Percentiles rank a stretch among this genome's conserved stretches.
These are phyloP conservation scores for Eucalyptus shirleyi DNA, from an alignment of 345 rosid species.

Conservation along the genomic window DNA sequence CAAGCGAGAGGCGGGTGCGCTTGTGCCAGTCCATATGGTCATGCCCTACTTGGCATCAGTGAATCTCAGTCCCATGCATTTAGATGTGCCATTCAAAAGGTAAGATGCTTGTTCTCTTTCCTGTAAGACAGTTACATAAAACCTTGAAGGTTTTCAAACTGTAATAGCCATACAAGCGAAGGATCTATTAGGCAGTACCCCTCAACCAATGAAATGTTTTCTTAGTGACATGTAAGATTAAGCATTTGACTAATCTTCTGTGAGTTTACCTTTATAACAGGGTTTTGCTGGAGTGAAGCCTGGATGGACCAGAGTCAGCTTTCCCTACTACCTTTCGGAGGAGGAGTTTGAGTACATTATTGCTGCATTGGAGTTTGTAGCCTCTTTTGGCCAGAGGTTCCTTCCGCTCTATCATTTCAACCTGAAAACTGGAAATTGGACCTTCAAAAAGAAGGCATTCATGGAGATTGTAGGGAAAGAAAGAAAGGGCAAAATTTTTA, in stretches of 20 bases:
- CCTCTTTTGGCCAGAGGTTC: conserved; percentile 36
- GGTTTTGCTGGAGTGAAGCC: conserved; percentile 39
- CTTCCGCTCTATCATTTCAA: conserved; percentile 32
- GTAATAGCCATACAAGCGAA: background rate
- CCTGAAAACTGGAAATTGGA: conserved; percentile 32
- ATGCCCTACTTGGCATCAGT: conserved; percentile 19
- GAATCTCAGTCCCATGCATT: conserved; percentile 8
- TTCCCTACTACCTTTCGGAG: conserved; percentile 48
- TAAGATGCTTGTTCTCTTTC: background rate
- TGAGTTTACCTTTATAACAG: conserved; percentile 1
- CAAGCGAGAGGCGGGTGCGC: conserved; percentile 61
- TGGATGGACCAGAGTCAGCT: conserved; percentile 61
- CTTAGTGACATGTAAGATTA: background rate
- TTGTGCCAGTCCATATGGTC: conserved; percentile 66
- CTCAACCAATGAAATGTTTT: background rate
- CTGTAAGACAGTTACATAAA: background rate
- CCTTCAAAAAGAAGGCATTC: conserved; percentile 5
- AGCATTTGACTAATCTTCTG: background rate
- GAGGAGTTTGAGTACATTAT: conserved; percentile 38
- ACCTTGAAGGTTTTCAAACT: background rate
- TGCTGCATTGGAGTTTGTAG: conserved; percentile 31
- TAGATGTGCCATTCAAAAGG: conserved; percentile 33
- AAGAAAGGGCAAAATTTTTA: background rate
- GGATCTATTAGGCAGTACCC: background rate
- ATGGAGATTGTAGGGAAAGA: background rate